Conservation (phyloP, 768 basidiomycete species). For the Lactarius psammicola region DNA sequence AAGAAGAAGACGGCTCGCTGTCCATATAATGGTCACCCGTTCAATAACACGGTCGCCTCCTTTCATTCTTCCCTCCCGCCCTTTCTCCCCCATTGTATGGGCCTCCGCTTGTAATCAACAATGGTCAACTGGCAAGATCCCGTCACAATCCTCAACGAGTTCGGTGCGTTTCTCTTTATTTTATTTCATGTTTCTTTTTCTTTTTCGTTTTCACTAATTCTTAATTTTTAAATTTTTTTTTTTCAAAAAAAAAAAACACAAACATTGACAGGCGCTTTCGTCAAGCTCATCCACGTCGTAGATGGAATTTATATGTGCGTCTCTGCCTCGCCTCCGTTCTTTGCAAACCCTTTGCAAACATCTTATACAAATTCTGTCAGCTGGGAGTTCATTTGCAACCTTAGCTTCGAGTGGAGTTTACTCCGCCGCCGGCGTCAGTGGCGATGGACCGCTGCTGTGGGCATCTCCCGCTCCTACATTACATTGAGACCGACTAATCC, state of each 20-base stretch:
- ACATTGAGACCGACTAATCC: background rate
- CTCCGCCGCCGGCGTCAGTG: constrained; percentile 19
- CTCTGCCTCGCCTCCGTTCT: background rate
- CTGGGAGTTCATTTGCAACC: constrained; percentile 27
- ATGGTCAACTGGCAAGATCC: constrained; percentile 29
- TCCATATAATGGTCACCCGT: background rate
- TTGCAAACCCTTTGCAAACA: too few relatives aligned
- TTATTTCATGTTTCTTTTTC: background rate
- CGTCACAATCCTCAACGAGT: constrained; percentile 6
- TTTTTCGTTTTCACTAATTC: background rate
- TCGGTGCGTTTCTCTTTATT: constrained; percentile 3
- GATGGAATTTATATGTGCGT: constrained; percentile 27
- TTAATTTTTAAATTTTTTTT: too few relatives aligned
- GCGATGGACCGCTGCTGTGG: constrained; percentile 23
- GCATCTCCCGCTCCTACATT: background rate
- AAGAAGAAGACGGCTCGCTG: background rate
- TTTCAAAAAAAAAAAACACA: background rate
- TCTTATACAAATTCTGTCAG: constrained; percentile 1
- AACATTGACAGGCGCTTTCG: constrained; percentile 9
- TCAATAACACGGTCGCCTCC: background rate
- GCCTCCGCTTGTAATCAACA: background rate
- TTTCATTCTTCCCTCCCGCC: background rate
- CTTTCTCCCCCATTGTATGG: background rate
- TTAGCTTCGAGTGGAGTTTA: constrained; percentile 25
- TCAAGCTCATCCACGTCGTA: constrained; percentile 27